Conservation (phyloP, 306 rosid genomes). For the Canavalia ensiformis region DNA sequence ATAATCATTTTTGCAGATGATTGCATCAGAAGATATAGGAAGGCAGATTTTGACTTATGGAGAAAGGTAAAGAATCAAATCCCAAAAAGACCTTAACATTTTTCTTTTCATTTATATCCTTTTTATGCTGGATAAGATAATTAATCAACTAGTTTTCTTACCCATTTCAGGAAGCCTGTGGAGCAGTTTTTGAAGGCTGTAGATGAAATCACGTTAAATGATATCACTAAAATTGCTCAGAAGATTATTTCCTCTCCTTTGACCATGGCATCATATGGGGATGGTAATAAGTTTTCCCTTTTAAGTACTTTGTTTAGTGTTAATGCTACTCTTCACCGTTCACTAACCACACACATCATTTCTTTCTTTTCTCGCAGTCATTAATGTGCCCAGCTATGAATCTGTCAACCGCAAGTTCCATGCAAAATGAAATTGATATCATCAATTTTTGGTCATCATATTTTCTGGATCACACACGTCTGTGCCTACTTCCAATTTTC, state of each 20-base stretch:
- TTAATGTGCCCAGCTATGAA: slow-evolving; percentile 83
- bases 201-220: slow-evolving; percentile 78
- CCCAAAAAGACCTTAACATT: background rate
- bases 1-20: slow-evolving; percentile 64
- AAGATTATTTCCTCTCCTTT: slow-evolving; percentile 89
- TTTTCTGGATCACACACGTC: slow-evolving; percentile 2
- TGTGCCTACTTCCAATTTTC: slow-evolving; percentile 36
- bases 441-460: background rate
- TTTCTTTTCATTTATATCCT: background rate
- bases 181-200: slow-evolving; percentile 86
- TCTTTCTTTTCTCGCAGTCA: slow-evolving; percentile 62
- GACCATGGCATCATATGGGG: slow-evolving; percentile 95
- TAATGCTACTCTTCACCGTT: background rate
- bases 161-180: slow-evolving; percentile 80
- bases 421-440: slow-evolving; percentile 62
- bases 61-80: slow-evolving; percentile 71
- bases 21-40: slow-evolving; percentile 94
- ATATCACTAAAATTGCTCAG: slow-evolving; percentile 68
- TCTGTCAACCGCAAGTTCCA: slow-evolving; percentile 74
- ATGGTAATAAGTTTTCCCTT: slow-evolving; percentile 58
- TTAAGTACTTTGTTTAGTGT: slow-evolving; percentile 2
- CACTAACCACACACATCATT: background rate
- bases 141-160: no score
- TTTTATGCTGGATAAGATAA: no score
- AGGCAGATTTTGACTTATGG: slow-evolving; percentile 97